These are phyloP conservation scores for Thermothelomyces thermophilus DNA, from an alignment of 2,329 filamentous ascomycete genomes.

Conservation along the genomic window DNA sequence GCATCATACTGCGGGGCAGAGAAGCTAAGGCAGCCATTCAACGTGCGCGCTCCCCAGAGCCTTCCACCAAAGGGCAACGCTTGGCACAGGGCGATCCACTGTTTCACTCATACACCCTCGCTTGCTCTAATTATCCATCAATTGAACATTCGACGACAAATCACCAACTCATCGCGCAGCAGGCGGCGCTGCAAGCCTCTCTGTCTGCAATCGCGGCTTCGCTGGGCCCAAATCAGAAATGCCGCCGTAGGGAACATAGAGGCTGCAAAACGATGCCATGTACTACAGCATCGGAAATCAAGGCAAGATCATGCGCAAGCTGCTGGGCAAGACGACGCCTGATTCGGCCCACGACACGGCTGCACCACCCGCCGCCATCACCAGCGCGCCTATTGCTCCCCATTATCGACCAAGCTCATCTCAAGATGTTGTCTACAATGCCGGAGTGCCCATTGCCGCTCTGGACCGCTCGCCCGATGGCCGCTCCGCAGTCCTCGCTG, in stretches of 20 bases:
- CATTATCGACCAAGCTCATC: constrained; percentile 47
- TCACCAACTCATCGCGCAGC: not conserved
- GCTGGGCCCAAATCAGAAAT: not conserved
- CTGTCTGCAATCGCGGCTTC: not conserved
- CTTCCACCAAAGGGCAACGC: not conserved
- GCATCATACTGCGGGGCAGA: no score
- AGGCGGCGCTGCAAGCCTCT: not conserved
- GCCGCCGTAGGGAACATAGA: not conserved
- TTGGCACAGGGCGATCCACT: no score
- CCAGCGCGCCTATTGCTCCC: constrained; percentile 38
- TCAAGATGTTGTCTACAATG: constrained; percentile 48
- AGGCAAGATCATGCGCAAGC: constrained; percentile 54
- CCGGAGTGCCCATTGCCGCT: constrained; percentile 48
- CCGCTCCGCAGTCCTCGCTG: constrained; percentile 49
- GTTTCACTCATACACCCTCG: no score
- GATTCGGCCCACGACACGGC: constrained; percentile 36
- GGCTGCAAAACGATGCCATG: constrained; percentile 18
- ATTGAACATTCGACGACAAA: not conserved
- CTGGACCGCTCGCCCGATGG: constrained; percentile 54
- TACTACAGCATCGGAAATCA: constrained; percentile 36
- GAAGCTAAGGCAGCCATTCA: constrained; percentile 5
- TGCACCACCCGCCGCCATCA: constrained; percentile 36
- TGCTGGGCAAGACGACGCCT: constrained; percentile 48
- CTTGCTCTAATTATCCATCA: not conserved
- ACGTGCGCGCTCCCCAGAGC: not conserved